A percentile compares a stretch with the other conserved stretches of the same genome.
Evolutionary conservation across 352 stramenopile species (phyloP).

Genomic region (Pythium monospermum): DNA sequence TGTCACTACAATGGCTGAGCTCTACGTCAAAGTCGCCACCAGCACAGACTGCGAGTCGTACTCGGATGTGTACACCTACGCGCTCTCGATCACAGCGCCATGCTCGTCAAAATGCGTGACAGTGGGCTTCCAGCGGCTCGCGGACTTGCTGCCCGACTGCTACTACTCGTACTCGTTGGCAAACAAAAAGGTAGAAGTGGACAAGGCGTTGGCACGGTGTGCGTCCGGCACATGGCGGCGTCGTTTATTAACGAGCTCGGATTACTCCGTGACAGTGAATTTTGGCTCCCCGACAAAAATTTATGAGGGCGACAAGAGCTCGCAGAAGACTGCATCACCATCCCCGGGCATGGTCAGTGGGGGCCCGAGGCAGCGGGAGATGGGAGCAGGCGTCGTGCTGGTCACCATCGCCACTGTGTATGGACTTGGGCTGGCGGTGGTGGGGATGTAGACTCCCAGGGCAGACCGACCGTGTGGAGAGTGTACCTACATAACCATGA

Average conservation of each 20-base stretch:
- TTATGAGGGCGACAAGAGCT: background rate
- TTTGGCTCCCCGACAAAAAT: too few relatives aligned
- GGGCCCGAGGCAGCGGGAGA: background rate
- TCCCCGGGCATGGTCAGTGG: background rate
- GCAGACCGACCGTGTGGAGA: too few relatives aligned
- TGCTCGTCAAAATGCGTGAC: slow-evolving; percentile 26
- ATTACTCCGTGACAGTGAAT: too few relatives aligned
- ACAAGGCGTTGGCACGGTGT: slow-evolving; percentile 1
- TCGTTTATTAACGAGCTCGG: background rate
- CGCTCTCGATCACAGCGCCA: slow-evolving; percentile 23
- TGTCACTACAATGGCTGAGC: slow-evolving; percentile 27
- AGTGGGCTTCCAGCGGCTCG: slow-evolving; percentile 13
- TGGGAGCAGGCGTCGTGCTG: background rate
- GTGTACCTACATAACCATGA: too few relatives aligned
- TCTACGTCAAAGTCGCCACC: slow-evolving; percentile 27
- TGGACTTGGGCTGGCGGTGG: too few relatives aligned
- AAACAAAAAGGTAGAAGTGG: slow-evolving; percentile 30
- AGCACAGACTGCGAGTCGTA: slow-evolving; percentile 22
- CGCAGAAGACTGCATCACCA: background rate
- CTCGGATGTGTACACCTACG: slow-evolving; percentile 13
- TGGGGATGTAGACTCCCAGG: too few relatives aligned
- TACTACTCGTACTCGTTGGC: slow-evolving; percentile 26
- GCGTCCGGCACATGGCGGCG: background rate
- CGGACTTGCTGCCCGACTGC: slow-evolving; percentile 24
- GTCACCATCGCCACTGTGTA: background rate